Conservation (phyloP, 352 stramenopile genomes). For the Phytophthora citricola region DNA sequence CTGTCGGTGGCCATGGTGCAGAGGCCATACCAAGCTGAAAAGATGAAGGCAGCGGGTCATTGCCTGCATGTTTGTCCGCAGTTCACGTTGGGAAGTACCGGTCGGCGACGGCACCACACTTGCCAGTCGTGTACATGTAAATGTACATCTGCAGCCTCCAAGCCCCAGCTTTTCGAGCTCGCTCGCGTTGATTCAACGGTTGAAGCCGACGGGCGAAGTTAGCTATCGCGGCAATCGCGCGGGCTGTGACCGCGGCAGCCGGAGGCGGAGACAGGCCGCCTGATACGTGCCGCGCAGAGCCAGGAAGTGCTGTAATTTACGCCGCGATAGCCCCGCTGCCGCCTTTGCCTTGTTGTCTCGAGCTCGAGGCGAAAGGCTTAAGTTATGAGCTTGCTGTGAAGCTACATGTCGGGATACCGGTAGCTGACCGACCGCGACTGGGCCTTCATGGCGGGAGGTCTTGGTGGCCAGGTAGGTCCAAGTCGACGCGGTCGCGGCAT, state of each 20-base stretch:
- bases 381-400: not conserved
- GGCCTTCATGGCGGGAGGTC: conserved; percentile 1
- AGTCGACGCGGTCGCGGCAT: conserved; percentile 11
- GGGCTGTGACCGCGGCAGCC: conserved; percentile 35
- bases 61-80: not conserved
- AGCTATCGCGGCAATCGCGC: conserved; percentile 33
- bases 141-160: no score
- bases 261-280: conserved; percentile 29
- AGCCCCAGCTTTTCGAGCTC: not conserved
- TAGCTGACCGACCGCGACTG: not conserved
- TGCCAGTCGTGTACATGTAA: conserved; percentile 3
- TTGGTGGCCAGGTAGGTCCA: not conserved
- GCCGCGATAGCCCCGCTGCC: conserved; percentile 8
- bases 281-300: conserved; percentile 45
- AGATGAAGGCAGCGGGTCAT: not conserved
- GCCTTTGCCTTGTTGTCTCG: not conserved
- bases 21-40: not conserved
- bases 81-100: not conserved
- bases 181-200: conserved; percentile 8
- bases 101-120: conserved; percentile 1
- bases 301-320: conserved; percentile 30
- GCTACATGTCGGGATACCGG: no score
- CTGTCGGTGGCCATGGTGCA: conserved; percentile 1
- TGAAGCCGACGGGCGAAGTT: conserved; percentile 19
- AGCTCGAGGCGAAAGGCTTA: not conserved